phyloP scores from a whole-genome alignment of 139 green algal species.

The Chlorella sp. region DNA sequence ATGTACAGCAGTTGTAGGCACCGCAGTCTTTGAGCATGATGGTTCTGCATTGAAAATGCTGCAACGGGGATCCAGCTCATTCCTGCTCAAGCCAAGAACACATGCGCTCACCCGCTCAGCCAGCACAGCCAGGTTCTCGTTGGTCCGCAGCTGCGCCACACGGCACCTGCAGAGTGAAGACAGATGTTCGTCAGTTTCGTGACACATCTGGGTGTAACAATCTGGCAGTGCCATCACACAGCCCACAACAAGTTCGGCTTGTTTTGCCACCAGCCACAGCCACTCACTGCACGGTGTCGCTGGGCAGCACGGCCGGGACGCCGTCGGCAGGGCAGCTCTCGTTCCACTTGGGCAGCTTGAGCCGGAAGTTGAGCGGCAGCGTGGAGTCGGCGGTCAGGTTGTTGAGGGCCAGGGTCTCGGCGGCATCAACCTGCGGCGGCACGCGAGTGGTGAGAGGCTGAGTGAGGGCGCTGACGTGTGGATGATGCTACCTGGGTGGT shows the following conservation, averaged over 20 bases:
- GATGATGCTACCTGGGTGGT: too few species aligned
- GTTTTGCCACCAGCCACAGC: too few species aligned
- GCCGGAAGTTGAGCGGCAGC: conserved; percentile 11
- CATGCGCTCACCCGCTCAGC: neutral
- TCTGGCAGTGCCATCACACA: too few species aligned
- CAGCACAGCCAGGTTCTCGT: conserved; percentile 9
- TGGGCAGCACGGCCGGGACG: conserved; percentile 15
- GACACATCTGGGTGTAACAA: too few species aligned
- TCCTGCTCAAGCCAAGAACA: too few species aligned
- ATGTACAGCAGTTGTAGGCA: neutral
- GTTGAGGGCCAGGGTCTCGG: conserved; percentile 19
- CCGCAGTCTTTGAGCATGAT: too few species aligned
- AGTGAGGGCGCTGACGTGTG: too few species aligned
- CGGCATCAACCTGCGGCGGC: neutral
- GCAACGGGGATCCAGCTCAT: too few species aligned
- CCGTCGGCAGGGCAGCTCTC: conserved; percentile 9
- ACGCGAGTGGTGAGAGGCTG: too few species aligned
- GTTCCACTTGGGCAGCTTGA: conserved; percentile 32
- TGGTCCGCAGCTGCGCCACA: neutral
- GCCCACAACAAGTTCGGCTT: too few species aligned
- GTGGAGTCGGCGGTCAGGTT: neutral
- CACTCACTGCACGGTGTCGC: conserved; percentile 23
- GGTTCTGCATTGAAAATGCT: too few species aligned
- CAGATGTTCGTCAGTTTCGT: too few species aligned
- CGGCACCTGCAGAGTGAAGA: neutral